A percentile compares a stretch with the other conserved stretches of the same genome.
phyloP scores from a whole-genome alignment of 306 rosid species.

The Mimosa bimucronata region DNA sequence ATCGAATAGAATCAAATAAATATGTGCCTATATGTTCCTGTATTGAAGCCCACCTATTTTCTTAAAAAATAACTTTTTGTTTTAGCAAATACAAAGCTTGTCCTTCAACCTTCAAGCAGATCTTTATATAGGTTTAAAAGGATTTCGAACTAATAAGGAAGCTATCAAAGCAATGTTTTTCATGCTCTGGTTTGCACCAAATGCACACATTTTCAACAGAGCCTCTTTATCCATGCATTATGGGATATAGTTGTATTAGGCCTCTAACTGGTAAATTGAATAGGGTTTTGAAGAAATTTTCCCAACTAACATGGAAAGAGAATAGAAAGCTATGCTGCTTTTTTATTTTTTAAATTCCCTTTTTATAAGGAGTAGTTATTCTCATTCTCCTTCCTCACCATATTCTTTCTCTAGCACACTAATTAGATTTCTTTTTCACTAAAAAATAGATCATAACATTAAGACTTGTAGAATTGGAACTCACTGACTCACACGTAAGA shows the following conservation, averaged over 20 bases:
- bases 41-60: neutral
- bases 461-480: conserved; percentile 62
- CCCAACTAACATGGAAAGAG: neutral
- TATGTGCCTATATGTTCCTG: neutral
- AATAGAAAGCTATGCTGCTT: neutral
- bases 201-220: conserved; percentile 1
- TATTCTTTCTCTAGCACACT: neutral
- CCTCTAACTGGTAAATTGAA: neutral
- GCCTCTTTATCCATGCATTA: neutral
- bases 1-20: conserved; percentile 35
- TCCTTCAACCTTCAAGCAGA: neutral
- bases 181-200: neutral
- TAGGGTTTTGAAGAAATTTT: neutral
- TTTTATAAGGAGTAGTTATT: neutral
- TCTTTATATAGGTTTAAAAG: neutral
- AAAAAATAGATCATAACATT: conserved; percentile 28
- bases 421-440: neutral
- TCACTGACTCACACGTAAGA: conserved; percentile 99
- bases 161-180: neutral
- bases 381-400: neutral
- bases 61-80: neutral
- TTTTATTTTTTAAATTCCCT: neutral
- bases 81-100: neutral
- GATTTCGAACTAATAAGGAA: neutral
- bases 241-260: neutral